Conservation (phyloP, 495 filamentous ascomycete species). For the Neurospora cerealis region DNA sequence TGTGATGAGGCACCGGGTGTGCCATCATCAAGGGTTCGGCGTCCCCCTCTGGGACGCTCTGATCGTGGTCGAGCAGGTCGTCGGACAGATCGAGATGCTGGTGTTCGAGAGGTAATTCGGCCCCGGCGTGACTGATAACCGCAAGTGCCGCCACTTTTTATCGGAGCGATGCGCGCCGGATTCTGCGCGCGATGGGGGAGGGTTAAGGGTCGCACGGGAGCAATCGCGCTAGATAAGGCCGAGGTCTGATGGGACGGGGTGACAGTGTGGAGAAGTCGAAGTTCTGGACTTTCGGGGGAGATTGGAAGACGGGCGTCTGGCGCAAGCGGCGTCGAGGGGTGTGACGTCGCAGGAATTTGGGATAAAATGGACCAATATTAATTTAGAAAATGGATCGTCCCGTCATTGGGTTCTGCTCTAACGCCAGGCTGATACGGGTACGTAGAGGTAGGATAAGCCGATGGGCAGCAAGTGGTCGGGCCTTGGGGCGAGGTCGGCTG, state of each 20-base stretch:
- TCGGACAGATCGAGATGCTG: slow-evolving; percentile 35
- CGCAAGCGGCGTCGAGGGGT: background rate
- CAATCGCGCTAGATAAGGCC: slow-evolving; percentile 1
- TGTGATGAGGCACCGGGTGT: slow-evolving; percentile 70
- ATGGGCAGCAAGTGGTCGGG: background rate
- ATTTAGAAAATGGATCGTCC: background rate
- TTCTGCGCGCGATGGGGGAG: slow-evolving; percentile 16
- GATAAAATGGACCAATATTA: background rate
- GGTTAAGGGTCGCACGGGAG: slow-evolving; percentile 1
- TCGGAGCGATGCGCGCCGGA: slow-evolving; percentile 25
- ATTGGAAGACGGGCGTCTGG: background rate
- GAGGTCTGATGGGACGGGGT: background rate
- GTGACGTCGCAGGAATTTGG: background rate
- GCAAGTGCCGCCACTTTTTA: slow-evolving; percentile 38
- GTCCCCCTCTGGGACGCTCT: slow-evolving; percentile 26
- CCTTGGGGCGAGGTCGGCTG: background rate
- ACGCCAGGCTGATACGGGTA: background rate
- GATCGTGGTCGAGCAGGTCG: slow-evolving; percentile 26
- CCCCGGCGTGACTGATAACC: slow-evolving; percentile 30
- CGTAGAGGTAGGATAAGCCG: background rate
- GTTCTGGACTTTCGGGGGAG: background rate
- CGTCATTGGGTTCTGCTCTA: background rate
- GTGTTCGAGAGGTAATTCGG: slow-evolving; percentile 34
- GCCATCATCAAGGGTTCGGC: slow-evolving; percentile 61
- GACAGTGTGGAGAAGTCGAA: background rate